Percentiles rank a stretch among this genome's conserved stretches.
These are phyloP conservation scores for Mucor plumbeus DNA, from an alignment of 371 early-diverging fungal species.

Conservation along the genomic window DNA sequence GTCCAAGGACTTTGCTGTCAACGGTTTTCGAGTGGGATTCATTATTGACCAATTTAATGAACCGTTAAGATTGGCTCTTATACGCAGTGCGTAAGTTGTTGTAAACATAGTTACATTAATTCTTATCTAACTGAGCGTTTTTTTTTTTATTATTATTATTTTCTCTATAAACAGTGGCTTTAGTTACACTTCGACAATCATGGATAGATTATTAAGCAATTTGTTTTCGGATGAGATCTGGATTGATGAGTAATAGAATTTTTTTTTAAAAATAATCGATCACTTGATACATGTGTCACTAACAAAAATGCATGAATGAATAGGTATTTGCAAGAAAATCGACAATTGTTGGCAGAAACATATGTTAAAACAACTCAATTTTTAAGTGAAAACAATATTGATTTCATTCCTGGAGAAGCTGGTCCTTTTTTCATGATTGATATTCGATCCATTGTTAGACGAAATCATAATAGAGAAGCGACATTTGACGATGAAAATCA, in stretches of 20 bases:
- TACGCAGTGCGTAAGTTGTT: constrained; percentile 41
- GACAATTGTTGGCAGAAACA: constrained; percentile 53
- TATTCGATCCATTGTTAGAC: constrained; percentile 4
- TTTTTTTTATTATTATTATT: too few relatives aligned
- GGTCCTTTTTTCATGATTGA: constrained; percentile 76
- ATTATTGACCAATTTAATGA: constrained; percentile 68
- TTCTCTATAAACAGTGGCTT: constrained; percentile 49
- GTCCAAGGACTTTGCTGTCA: constrained; percentile 80
- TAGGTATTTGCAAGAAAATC: constrained; percentile 61
- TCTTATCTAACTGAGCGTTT: not conserved
- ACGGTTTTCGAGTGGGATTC: constrained; percentile 73
- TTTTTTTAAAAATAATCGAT: too few relatives aligned
- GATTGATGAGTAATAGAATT: constrained; percentile 51
- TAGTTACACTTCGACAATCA: constrained; percentile 59
- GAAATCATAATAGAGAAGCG: not conserved
- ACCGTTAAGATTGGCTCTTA: constrained; percentile 43
- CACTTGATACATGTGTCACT: not conserved
- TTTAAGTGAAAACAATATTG: constrained; percentile 51
- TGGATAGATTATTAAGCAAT: constrained; percentile 59
- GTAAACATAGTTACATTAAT: not conserved
- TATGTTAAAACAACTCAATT: constrained; percentile 49
- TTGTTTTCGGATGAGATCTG: constrained; percentile 61
- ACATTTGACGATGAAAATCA: constrained; percentile 41
- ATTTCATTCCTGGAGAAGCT: constrained; percentile 62
- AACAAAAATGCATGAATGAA: not conserved